phyloP scores from a whole-genome alignment of 1,139 yeast species.

The Taphrina communis region DNA sequence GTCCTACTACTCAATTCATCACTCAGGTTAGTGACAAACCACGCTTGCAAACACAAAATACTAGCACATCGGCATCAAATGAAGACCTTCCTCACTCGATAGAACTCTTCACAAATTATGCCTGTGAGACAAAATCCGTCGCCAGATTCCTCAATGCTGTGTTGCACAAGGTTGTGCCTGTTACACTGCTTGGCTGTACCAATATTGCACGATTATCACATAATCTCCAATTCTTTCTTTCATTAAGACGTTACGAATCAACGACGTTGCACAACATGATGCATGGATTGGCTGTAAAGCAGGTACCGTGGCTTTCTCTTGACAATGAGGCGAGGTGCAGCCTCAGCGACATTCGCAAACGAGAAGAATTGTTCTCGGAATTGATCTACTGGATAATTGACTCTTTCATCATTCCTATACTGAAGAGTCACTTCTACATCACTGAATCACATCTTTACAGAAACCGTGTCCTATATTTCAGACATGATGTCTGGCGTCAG shows the following conservation, averaged over 20 bases:
- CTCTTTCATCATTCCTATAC: constrained; percentile 57
- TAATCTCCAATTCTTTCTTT: constrained; percentile 53
- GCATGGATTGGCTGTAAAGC: constrained; percentile 53
- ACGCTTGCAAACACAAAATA: background rate
- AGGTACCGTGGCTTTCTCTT: constrained; percentile 58
- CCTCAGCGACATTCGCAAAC: constrained; percentile 46
- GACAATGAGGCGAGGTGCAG: constrained; percentile 40
- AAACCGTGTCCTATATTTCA: constrained; percentile 58
- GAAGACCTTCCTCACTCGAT: constrained; percentile 11
- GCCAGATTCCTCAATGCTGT: constrained; percentile 33
- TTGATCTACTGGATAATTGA: constrained; percentile 68
- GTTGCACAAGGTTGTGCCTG: constrained; percentile 3
- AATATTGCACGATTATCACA: background rate
- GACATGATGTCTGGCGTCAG: constrained; percentile 65
- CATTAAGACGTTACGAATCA: constrained; percentile 50
- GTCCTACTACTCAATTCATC: background rate
- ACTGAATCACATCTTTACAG: constrained; percentile 61
- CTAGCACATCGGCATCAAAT: background rate
- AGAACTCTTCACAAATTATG: constrained; percentile 33
- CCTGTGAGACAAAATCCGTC: constrained; percentile 32
- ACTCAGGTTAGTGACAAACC: background rate
- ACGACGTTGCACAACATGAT: constrained; percentile 51
- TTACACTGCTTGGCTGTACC: background rate
- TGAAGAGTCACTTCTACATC: constrained; percentile 68
- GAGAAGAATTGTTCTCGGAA: constrained; percentile 51